Percentiles rank a stretch among this genome's conserved stretches.
Evolutionary conservation across 2,329 filamentous ascomycete genomes (phyloP).

Genomic region (Hymenoscyphus albidus): DNA sequence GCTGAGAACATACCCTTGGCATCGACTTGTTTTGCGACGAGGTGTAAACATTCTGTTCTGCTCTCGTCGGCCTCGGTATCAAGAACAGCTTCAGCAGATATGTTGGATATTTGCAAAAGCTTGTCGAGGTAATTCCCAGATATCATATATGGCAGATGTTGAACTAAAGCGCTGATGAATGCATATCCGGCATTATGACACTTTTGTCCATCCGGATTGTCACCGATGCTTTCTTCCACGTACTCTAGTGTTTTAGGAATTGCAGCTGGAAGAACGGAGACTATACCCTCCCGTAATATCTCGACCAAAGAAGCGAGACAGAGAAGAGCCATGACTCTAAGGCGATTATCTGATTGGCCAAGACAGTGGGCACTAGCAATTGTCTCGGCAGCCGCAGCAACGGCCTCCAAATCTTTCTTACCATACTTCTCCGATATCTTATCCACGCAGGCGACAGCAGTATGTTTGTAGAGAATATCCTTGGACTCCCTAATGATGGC

Average conservation of each 20-base stretch:
- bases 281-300: conserved; percentile 79
- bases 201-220: conserved; percentile 51
- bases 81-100: conserved; percentile 61
- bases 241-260: conserved; percentile 70
- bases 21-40: conserved; percentile 74
- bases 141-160: conserved; percentile 86
- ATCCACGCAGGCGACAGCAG: conserved; percentile 84
- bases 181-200: conserved; percentile 81
- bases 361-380: conserved; percentile 75
- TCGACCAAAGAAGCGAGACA: conserved; percentile 88
- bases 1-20: conserved; percentile 72
- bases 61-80: conserved; percentile 60
- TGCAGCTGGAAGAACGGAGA: conserved; percentile 74
- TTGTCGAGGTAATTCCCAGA: conserved; percentile 69
- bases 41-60: conserved; percentile 64
- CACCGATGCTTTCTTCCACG: conserved; percentile 58
- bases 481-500: conserved; percentile 69
- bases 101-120: conserved; percentile 68
- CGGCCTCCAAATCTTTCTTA: conserved; percentile 78
- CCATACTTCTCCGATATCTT: conserved; percentile 93
- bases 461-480: conserved; percentile 74
- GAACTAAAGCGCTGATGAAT: conserved; percentile 73
- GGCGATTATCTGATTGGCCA: conserved; percentile 65
- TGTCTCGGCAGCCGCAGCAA: conserved; percentile 69
- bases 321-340: conserved; percentile 79